Base-by-base conservation (phyloP, 2,329 filamentous ascomycete genomes). In the Lachnum nothofagi region DNA sequence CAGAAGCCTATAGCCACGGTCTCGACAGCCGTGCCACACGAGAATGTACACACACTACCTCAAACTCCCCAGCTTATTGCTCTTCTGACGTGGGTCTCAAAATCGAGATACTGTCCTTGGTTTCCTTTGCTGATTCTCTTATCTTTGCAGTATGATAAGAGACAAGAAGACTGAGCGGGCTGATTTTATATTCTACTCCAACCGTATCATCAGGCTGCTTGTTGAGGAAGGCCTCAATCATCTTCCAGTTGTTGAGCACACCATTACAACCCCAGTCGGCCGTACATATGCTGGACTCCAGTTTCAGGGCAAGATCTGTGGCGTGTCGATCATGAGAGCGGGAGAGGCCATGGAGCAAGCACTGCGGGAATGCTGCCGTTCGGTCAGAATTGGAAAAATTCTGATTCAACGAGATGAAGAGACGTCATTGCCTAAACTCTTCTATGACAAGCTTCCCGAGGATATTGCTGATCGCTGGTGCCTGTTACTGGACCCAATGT, bases 101-200 rank as follows among this genome's bases (percentile, higher is more conserved):
- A 48, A 17, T 10, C 29, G 42, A 38, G 22, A 14, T 25, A 27
- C 24, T 38, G 38, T 23, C 5, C 43, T 7, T 14, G 16, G 9
- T 29, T 38, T 46, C 29, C 16, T 34, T 47, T 38, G 25, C 50
- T 56, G 41, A 50, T 39, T 43, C 44, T 38, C 27, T 37, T 23
- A 17, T 37, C 47, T 54, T 44, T 48, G 55, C 63, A 97, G 91
- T 55, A 96, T 96, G 79, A 97, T 98, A 66, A 86, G 93, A 61
- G 90, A 95, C 69, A 88, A 87, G 68, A 80, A 85, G 59, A 98
- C 93, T 5, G 82, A 85, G 48, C 86, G 93, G 51, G 93, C 90
- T 54, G 93, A 98, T 70, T 98, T 98, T 68, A 96, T 98, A 66
- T 98, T 98, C 73, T 95, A 97, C 74, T 95, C 91, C 37, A 98